These are phyloP conservation scores for Suhomyces anneliseae DNA, from an alignment of 1,139 yeast genomes.

Conservation along the genomic window DNA sequence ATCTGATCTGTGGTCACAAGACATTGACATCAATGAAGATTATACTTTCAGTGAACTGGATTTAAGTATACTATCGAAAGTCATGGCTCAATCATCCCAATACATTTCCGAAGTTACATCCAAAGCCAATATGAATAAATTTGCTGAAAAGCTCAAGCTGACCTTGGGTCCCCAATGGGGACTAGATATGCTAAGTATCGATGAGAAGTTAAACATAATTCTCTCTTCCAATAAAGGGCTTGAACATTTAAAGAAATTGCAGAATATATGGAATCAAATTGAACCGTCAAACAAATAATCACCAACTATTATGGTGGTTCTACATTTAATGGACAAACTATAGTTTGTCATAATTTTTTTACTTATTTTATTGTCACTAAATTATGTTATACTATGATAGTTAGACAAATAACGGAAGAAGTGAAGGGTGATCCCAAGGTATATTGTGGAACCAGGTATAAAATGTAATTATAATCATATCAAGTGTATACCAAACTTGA, in stretches of 20 bases:
- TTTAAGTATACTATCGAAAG: constrained; percentile 29
- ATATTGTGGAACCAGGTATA: neutral
- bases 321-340: too few species aligned
- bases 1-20: constrained; percentile 44
- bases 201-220: constrained; percentile 24
- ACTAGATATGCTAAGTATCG: constrained; percentile 3
- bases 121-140: constrained; percentile 26
- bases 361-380: neutral
- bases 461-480: neutral
- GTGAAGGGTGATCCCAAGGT: neutral
- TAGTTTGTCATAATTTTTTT: too few species aligned
- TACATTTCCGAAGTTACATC: constrained; percentile 27
- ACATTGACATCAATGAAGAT: constrained; percentile 51
- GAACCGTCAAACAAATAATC: too few species aligned
- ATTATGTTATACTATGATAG: neutral
- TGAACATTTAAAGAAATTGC: constrained; percentile 9
- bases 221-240: constrained; percentile 9
- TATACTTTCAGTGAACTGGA: constrained; percentile 47
- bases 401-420: neutral
- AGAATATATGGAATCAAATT: constrained; percentile 5
- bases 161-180: neutral
- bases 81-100: constrained; percentile 34
- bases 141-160: constrained; percentile 9
- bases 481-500: neutral
- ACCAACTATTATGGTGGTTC: too few species aligned